Base-by-base conservation (phyloP, 148 eudicot genomes). In the Hydrangea macrophylla region DNA sequence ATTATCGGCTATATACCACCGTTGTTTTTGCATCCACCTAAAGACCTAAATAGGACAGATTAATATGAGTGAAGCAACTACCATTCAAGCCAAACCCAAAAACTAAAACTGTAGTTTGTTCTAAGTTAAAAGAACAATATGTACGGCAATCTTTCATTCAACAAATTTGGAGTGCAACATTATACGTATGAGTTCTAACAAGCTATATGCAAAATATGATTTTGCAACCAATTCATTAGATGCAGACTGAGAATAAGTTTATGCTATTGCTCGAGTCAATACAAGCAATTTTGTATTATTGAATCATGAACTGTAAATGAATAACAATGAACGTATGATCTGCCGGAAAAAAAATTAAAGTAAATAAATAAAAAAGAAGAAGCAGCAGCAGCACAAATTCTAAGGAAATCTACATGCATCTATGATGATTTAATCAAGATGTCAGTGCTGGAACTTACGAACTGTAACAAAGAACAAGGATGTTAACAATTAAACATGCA, bases 11-110 rank as follows among this genome's bases (percentile, higher is more conserved):
- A 90, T 67, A 64, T 90, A 90, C 96, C 96, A 90, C 64, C 84
- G 74, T 80, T 87, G 96, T 76, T 79, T 90, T 64, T 90, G 96
- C 96, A 90, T 90, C 96, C 92, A 90, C 64, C 96, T 90, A 71
- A 90, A 87, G 40, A 79, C 82, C 82, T 79, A 74, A 44, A 62
- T 64, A 35, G 12, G 5, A 40, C 48, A 64, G n/a, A n/a, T n/a
- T n/a, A 30, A 39, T 20, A 25, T 44, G 37, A 37, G 39, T 33
- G 18, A 24, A 35, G 27, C 23, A 48, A 48, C 23, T 8, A 48
- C 23, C 23, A 48, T 48, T 3, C 20, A 48, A 3, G 4, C 23
- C 17, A 48, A 48, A 0, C 3, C 53, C 17, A 48, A 35, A 3
- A 15, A 48, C 22, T 7, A 13, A 42, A 2, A 42, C 17, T 42